phyloP scores from a whole-genome alignment of 352 stramenopile species.

The Lagenidium giganteum region DNA sequence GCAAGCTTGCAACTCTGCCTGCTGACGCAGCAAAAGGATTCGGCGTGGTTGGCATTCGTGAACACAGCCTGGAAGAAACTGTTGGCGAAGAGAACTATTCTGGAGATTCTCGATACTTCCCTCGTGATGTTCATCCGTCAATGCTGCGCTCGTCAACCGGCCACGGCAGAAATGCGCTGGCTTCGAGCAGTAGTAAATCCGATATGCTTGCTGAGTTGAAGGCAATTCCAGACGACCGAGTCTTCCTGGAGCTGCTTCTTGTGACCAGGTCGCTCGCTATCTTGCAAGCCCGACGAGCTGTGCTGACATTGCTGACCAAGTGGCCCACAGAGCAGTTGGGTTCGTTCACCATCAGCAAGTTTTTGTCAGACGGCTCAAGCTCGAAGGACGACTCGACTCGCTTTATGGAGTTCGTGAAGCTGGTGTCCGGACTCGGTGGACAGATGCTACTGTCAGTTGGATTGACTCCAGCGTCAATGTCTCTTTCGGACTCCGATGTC shows the following conservation, averaged over 20 bases:
- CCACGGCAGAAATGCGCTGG: slow-evolving; percentile 42
- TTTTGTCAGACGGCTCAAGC: slow-evolving; percentile 19
- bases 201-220: slow-evolving; percentile 75
- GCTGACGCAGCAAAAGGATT: slow-evolving; percentile 60
- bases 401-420: slow-evolving; percentile 83
- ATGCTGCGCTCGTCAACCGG: slow-evolving; percentile 51
- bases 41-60: slow-evolving; percentile 64
- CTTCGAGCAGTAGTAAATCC: slow-evolving; percentile 41
- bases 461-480: slow-evolving; percentile 19
- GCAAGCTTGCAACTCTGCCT: slow-evolving; percentile 30
- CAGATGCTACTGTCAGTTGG: no score
- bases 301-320: slow-evolving; percentile 74
- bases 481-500: slow-evolving; percentile 32
- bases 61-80: slow-evolving; percentile 81
- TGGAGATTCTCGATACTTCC: slow-evolving; percentile 73
- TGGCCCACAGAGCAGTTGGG: slow-evolving; percentile 61
- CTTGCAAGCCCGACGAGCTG: slow-evolving; percentile 64
- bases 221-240: slow-evolving; percentile 67
- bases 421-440: slow-evolving; percentile 70
- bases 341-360: slow-evolving; percentile 43
- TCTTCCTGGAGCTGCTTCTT: slow-evolving; percentile 74
- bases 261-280: slow-evolving; percentile 76
- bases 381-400: slow-evolving; percentile 15
- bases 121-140: slow-evolving; percentile 66
- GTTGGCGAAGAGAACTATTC: slow-evolving; percentile 83